Conservation (phyloP, 352 stramenopile species). For the Thraustotheca clavata region DNA sequence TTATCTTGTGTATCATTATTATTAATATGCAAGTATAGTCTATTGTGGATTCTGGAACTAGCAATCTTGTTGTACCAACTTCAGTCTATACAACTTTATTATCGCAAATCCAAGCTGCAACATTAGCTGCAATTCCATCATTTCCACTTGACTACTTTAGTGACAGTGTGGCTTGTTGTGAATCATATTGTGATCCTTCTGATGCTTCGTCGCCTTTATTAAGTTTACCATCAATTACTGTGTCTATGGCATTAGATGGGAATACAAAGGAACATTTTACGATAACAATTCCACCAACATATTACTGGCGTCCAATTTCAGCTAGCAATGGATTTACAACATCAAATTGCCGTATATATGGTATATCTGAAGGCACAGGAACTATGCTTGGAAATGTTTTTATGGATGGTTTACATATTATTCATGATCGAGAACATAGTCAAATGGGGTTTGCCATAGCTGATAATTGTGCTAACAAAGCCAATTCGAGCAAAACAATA, state of each 20-base stretch:
- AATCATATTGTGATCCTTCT: conserved; percentile 52
- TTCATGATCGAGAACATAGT: conserved; percentile 55
- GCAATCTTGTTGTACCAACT: conserved; percentile 70
- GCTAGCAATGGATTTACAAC: conserved; percentile 26
- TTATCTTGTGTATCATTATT: not conserved
- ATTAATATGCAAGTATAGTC: conserved; percentile 28
- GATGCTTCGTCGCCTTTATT: conserved; percentile 50
- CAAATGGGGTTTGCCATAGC: conserved; percentile 58
- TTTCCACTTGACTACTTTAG: conserved; percentile 56
- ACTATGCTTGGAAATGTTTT: conserved; percentile 76
- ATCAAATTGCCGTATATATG: conserved; percentile 56
- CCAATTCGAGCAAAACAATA: conserved; percentile 58
- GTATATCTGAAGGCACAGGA: conserved; percentile 67
- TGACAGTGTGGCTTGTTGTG: conserved; percentile 61
- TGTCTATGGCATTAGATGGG: conserved; percentile 49
- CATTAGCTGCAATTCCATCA: conserved; percentile 33
- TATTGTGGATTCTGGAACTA: conserved; percentile 74
- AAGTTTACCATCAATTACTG: conserved; percentile 43
- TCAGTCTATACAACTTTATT: conserved; percentile 53
- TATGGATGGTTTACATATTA: conserved; percentile 75
- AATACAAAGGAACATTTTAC: conserved; percentile 52
- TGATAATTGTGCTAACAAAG: conserved; percentile 56
- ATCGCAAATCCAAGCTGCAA: conserved; percentile 40
- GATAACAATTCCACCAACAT: conserved; percentile 62
- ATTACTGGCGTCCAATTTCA: conserved; percentile 71